phyloP scores from a whole-genome alignment of 352 stramenopile species.

The Pythium plurisporium region DNA sequence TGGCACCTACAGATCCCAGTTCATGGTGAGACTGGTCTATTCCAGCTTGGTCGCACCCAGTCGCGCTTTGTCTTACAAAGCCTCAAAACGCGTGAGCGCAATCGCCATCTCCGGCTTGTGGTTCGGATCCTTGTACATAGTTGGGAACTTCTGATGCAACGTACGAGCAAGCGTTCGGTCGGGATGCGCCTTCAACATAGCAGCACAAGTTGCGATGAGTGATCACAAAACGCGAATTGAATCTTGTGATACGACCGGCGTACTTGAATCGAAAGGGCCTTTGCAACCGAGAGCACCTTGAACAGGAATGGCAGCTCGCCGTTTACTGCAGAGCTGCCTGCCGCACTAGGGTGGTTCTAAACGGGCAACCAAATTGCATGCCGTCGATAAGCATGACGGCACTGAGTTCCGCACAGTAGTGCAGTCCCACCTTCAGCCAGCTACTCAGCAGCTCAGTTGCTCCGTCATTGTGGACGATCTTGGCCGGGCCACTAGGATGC shows the following conservation, averaged over 20 bases:
- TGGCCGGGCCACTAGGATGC: constrained; percentile 90
- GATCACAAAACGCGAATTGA: not conserved
- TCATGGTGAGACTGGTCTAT: no score
- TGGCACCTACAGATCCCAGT: constrained; percentile 43
- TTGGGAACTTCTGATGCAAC: constrained; percentile 82
- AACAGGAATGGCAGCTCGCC: constrained; percentile 96
- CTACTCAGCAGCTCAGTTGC: constrained; percentile 62
- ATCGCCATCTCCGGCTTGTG: constrained; percentile 99
- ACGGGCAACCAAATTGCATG: not conserved
- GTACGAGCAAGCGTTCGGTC: constrained; percentile 75
- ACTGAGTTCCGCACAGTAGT: no score
- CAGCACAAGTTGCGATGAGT: not conserved
- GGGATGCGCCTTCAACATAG: constrained; percentile 53
- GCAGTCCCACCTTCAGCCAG: constrained; percentile 40
- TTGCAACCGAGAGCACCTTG: constrained; percentile 97
- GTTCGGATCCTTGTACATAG: constrained; percentile 97
- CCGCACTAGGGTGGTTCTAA: constrained; percentile 34
- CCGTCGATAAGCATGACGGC: no score
- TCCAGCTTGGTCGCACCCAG: no score
- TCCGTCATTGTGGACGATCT: constrained; percentile 46
- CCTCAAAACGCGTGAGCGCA: constrained; percentile 96
- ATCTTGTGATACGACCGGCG: not conserved
- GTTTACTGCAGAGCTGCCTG: constrained; percentile 28
- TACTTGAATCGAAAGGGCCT: constrained; percentile 96
- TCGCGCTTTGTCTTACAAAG: constrained; percentile 50